phyloP scores from a whole-genome alignment of 768 basidiomycete genomes.

The Xerocomellus amylosporus region DNA sequence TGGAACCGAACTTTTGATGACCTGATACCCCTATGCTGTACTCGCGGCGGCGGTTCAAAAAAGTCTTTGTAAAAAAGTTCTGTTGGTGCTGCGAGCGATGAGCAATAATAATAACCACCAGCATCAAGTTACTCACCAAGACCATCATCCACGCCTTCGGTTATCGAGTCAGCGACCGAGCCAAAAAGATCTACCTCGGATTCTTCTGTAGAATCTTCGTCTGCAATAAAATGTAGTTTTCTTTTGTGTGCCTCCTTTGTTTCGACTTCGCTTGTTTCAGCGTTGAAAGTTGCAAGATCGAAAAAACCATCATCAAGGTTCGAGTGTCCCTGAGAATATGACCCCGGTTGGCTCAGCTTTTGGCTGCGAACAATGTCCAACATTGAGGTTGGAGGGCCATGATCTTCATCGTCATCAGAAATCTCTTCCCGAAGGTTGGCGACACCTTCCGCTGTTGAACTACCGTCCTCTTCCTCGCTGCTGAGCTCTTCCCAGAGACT shows the following conservation, averaged over 20 bases:
- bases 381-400: slow-evolving; percentile 22
- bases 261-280: slow-evolving; percentile 78
- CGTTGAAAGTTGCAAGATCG: slow-evolving; percentile 82
- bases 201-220: slow-evolving; percentile 50
- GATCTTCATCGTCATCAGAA: slow-evolving; percentile 38
- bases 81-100: slow-evolving; percentile 26
- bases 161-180: slow-evolving; percentile 45
- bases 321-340: slow-evolving; percentile 32
- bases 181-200: slow-evolving; percentile 67
- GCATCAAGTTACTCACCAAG: slow-evolving; percentile 36
- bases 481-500: slow-evolving; percentile 29
- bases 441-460: slow-evolving; percentile 26
- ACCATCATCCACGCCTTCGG: slow-evolving; percentile 41
- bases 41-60: slow-evolving; percentile 60
- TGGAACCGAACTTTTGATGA: slow-evolving; percentile 67
- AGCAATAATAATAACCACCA: background rate
- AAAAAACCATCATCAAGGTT: slow-evolving; percentile 91
- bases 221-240: slow-evolving; percentile 49
- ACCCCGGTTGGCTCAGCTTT: slow-evolving; percentile 22
- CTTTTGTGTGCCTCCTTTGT: slow-evolving; percentile 60
- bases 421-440: slow-evolving; percentile 38
- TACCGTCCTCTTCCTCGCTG: slow-evolving; percentile 22
- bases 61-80: slow-evolving; percentile 75
- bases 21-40: slow-evolving; percentile 14
- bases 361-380: slow-evolving; percentile 25